Evolutionary conservation across 495 filamentous ascomycete genomes (phyloP).

Genomic region (Xylaria curta): DNA sequence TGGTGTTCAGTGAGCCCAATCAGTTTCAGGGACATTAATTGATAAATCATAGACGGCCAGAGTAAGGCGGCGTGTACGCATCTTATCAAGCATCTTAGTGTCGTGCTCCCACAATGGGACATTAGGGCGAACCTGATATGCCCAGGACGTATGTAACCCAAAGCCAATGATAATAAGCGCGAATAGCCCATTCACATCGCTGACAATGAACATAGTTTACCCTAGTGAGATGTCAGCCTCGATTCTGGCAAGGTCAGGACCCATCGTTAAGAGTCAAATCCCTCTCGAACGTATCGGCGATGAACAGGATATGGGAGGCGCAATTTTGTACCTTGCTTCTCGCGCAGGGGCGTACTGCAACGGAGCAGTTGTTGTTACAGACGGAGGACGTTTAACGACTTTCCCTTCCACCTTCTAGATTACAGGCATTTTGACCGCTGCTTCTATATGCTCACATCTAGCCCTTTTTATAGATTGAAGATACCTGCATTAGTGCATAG

Average conservation of each 20-base stretch:
- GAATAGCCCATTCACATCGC: background rate
- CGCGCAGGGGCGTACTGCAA: slow-evolving; percentile 69
- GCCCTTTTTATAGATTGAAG: background rate
- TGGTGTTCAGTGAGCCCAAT: too few relatives aligned
- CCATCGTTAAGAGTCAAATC: slow-evolving; percentile 45
- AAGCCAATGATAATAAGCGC: background rate
- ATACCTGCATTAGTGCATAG: background rate
- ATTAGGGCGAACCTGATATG: slow-evolving; percentile 71
- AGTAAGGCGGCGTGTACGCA: slow-evolving; percentile 71
- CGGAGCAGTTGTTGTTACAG: slow-evolving; percentile 62
- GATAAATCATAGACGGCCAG: slow-evolving; percentile 44
- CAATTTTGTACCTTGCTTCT: slow-evolving; percentile 66
- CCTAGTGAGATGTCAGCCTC: slow-evolving; percentile 67
- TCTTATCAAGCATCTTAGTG: slow-evolving; percentile 67
- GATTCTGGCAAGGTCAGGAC: slow-evolving; percentile 49
- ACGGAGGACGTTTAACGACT: slow-evolving; percentile 65
- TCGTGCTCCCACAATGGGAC: slow-evolving; percentile 58
- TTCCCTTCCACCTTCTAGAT: slow-evolving; percentile 61
- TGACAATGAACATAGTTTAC: slow-evolving; percentile 53
- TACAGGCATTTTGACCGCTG: background rate
- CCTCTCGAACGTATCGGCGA: slow-evolving; percentile 57
- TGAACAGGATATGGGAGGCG: slow-evolving; percentile 67
- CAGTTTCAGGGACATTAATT: background rate
- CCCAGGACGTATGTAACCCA: slow-evolving; percentile 63
- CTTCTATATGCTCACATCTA: background rate